phyloP scores from a whole-genome alignment of 2,329 filamentous ascomycete genomes.

The Thielaviopsis ethacetica region DNA sequence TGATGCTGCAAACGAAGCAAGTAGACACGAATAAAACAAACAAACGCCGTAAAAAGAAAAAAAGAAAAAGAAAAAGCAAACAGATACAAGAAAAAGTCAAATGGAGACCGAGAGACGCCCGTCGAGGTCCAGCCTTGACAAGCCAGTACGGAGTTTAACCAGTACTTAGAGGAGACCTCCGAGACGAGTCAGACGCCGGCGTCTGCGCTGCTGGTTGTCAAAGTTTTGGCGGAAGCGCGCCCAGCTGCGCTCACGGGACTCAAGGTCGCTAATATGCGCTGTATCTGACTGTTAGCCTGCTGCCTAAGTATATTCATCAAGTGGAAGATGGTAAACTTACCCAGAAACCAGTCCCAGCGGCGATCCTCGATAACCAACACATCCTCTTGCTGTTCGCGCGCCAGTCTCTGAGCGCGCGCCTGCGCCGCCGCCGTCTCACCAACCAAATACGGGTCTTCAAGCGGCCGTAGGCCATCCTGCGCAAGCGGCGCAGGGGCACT shows the following conservation, averaged over 20 bases:
- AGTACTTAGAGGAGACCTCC: background rate
- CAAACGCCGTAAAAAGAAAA: background rate
- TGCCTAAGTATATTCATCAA: background rate
- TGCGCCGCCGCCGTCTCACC: slow-evolving; percentile 46
- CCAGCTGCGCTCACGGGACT: slow-evolving; percentile 35
- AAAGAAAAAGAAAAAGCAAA: background rate
- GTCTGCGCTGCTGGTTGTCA: slow-evolving; percentile 16
- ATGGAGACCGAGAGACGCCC: background rate
- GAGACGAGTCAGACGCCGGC: slow-evolving; percentile 9
- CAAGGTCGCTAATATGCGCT: slow-evolving; percentile 35
- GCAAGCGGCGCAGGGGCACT: background rate
- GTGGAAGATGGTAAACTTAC: slow-evolving; percentile 23
- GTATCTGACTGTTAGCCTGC: slow-evolving; percentile 12
- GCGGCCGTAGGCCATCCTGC: slow-evolving; percentile 24
- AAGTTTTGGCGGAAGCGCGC: slow-evolving; percentile 24
- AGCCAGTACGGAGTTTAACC: background rate
- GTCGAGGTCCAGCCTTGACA: background rate
- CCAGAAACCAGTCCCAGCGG: slow-evolving; percentile 44
- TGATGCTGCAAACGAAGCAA: background rate
- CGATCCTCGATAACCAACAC: slow-evolving; percentile 39
- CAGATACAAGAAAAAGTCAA: background rate
- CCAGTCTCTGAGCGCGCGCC: slow-evolving; percentile 39
- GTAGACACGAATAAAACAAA: background rate
- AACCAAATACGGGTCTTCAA: slow-evolving; percentile 52
- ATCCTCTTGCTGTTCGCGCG: slow-evolving; percentile 37